Evolutionary conservation across 768 basidiomycete species (phyloP), one percentile per base, ranked within the genome.

Genomic region (Sarcodon aspratus): DNA sequence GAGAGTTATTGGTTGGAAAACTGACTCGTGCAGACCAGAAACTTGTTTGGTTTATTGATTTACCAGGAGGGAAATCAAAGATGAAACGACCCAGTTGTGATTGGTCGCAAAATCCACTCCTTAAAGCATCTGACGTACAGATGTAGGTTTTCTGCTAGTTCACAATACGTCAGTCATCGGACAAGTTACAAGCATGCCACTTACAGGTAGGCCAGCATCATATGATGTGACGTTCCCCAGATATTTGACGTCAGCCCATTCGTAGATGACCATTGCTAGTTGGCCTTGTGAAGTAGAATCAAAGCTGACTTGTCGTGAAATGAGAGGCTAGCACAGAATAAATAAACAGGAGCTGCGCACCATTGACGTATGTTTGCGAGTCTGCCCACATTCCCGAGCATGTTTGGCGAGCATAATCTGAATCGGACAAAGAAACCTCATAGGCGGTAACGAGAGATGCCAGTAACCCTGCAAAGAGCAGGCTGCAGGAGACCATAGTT

Each of bases 351-450:
- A 45, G n/a, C 49, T 48, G 65, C 60, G 49, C 69, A 89, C 87
- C 84, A 63, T 90, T 89, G 57, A 96, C 92, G 66, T 79, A 84
- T 32, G 93, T 85, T 37, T 78, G 72, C 45, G 72, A 61, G 36
- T 80, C 79, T 27, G 78, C 86, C 81, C 88, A 98, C 90, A 98
- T 95, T 47, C 94, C 94, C 52, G 86, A 90, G 67, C 94, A 98
- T 63, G 85, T 82, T 71, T 98, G 92, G 44, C 88, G 78, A 32
- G 85, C 78, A 67, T 82, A 82, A 66, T 92, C 90, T 63, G 78
- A 79, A 64, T 85, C 85, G 33, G 75, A 62, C 35, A 94, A 76
- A 17, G 79, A 68, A 44, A 79, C 78, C 50, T 83, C 72, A 66
- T 77, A 87, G 11, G 77, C 79, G 47, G 63, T 61, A 36, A 67